These are phyloP conservation scores for Centaurea solstitialis DNA, from an alignment of 129 eudicot species.

Conservation along the genomic window DNA sequence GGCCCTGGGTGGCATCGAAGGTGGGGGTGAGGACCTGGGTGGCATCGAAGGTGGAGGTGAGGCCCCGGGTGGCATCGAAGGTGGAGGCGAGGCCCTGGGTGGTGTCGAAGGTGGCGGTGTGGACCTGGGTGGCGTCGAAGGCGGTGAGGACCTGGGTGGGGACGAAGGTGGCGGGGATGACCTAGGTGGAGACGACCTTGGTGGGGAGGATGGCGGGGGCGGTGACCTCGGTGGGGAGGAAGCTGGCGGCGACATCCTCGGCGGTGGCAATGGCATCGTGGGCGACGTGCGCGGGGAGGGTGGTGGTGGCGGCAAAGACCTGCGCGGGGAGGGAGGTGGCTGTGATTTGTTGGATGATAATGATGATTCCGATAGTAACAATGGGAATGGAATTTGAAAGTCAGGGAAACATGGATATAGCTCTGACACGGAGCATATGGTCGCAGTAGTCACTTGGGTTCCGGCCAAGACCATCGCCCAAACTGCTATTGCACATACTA, in stretches of 20 bases:
- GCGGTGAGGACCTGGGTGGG: too few relatives aligned
- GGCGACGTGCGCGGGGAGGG: too few relatives aligned
- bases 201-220: background rate
- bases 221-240: background rate
- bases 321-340: too few relatives aligned
- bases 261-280: background rate
- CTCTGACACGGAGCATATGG: background rate
- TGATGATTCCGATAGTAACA: background rate
- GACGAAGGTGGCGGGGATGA: too few relatives aligned
- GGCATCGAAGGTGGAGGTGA: background rate
- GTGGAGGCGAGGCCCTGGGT: background rate
- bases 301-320: too few relatives aligned
- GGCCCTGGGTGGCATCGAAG: background rate
- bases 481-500: background rate
- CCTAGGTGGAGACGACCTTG: background rate
- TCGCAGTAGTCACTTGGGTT: background rate
- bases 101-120: too few relatives aligned
- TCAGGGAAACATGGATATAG: background rate
- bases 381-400: background rate
- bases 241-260: background rate
- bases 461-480: background rate
- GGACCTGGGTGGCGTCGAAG: too few relatives aligned
- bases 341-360: background rate
- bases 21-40: background rate
- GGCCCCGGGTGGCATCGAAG: background rate